Evolutionary conservation across 2,329 filamentous ascomycete species (phyloP), one percentile per base, ranked within the genome.

Genomic region (Endoconidiophora polonica): DNA sequence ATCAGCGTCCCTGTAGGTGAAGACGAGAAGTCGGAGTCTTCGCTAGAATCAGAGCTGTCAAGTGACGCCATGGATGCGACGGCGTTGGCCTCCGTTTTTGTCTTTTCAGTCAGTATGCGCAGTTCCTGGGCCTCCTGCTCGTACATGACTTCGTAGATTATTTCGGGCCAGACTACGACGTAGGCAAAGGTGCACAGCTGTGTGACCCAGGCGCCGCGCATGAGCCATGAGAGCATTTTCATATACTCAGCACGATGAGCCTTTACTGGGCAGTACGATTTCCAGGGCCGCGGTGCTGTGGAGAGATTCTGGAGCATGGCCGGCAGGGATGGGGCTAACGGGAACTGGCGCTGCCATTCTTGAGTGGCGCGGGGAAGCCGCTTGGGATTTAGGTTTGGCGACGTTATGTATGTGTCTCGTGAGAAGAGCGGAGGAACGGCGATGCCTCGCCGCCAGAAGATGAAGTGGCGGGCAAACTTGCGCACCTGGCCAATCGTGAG

Each of bases 361-460:
- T 75, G 69, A 5, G 78, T 76, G 10, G 86, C 86, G 24, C 73
- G 67, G 20, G 79, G 72, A 0, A 96, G 72, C 44, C 79, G 77
- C 47, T 73, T 69, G 58, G 87, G 74, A 58, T 94, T 82, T 54
- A 86, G 87, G 61, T 94, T 93, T 0, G 90, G 88, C 1, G 86
- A 93, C 24, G 95, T 77, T 33, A 96, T 83, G 63, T 96, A 98
- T 9, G 81, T 83, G 61, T 96, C 88, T 44, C 88, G 76, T 41
- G 84, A 83, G 59, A 95, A 87, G 4, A 98, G 74, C 0, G 91
- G 91, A 3, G 86, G 84, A 39, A 96, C 90, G 14, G 90, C 83
- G 54, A 93, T 84, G 44, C 90, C 91, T 52, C 88, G 82, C 22
- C 91, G 81, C 88, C 90, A 96, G 66, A 93, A 94, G 54, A 96